A percentile compares a stretch with the other conserved stretches of the same genome.
These are phyloP conservation scores for Schizonepeta tenuifolia DNA, from an alignment of 257 asterid species.

Conservation along the genomic window DNA sequence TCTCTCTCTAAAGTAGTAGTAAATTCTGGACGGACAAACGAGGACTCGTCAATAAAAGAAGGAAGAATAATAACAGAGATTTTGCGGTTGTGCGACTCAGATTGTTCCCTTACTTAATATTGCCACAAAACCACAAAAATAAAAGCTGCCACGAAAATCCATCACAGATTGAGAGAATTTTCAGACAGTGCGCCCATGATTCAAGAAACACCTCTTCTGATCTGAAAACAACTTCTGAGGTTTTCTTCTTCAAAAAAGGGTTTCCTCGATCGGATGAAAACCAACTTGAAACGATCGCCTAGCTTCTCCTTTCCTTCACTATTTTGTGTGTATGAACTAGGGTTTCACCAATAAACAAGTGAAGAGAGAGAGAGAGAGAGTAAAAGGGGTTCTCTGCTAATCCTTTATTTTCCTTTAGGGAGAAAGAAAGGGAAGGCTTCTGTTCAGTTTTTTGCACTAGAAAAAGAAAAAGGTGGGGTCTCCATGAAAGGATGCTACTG, in stretches of 20 bases:
- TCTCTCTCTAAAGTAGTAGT: slow-evolving; percentile 1
- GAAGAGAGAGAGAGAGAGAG: neutral
- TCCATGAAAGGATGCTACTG: slow-evolving; percentile 45
- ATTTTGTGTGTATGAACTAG: slow-evolving; percentile 38
- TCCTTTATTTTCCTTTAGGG: slow-evolving; percentile 11
- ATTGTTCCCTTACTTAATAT: slow-evolving; percentile 28
- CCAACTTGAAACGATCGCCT: slow-evolving; percentile 15
- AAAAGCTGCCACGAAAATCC: slow-evolving; percentile 26
- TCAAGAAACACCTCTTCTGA: slow-evolving; percentile 37
- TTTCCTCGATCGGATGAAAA: neutral
- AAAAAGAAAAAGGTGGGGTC: slow-evolving; percentile 63
- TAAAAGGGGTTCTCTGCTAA: slow-evolving; percentile 18
- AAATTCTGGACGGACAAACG: slow-evolving; percentile 34
- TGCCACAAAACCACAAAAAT: slow-evolving; percentile 18
- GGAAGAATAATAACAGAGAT: slow-evolving; percentile 38
- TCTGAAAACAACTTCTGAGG: slow-evolving; percentile 34
- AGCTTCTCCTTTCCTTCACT: neutral
- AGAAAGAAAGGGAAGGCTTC: slow-evolving; percentile 30
- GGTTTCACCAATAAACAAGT: slow-evolving; percentile 40
- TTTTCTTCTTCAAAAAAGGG: neutral
- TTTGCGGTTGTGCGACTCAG: slow-evolving; percentile 33
- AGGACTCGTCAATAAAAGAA: neutral
- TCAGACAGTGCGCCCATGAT: slow-evolving; percentile 43
- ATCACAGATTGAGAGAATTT: slow-evolving; percentile 19
- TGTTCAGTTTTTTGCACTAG: slow-evolving; percentile 44